Evolutionary conservation across 1,284 basidiomycete species (phyloP), one percentile per base, ranked within the genome.

Genomic region (Porodaedalea pini): DNA sequence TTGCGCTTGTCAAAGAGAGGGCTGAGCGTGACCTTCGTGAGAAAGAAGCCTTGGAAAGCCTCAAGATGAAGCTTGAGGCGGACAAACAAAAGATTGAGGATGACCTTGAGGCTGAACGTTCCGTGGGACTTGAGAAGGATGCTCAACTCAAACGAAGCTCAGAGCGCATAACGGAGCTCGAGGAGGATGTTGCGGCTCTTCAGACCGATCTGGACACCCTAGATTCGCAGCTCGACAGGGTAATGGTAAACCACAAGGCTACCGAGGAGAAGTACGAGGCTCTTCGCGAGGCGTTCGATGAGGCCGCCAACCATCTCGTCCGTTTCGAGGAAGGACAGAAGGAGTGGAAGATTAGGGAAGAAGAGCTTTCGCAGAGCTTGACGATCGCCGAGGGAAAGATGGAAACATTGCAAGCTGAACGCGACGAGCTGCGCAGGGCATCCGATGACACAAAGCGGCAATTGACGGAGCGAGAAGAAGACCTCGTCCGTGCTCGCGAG

Each of bases 21-120:
- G 92, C 91, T 0, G 91, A 94, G 68, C 82, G 89, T 25, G 94
- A 97, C 57, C 83, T 88, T 60, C 78, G 79, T 54, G 94, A 95
- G 71, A 82, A 85, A 54, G 86, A 88, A 64, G 82, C 83, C 4
- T 68, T 98, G 45, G 88, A 94, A 69, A 83, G 76, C 58, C 74
- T 95, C 37, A 88, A 89, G 71, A 86, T 90, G 78, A 74, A 82
- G 8, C 74, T 97, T 13, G 86, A 96, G 65, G 75, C 83, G 0
- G 92, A 94, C 68, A 94, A 94, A 73, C 75, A 80, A 55, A 87
- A 82, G 69, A 82, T 97, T 10, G 90, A 94, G 68, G 83, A 87
- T 31, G 84, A 88, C 34, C 80, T 99, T 15, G 86, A 88, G 53
- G 87, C 88, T 0, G 96, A 98, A 68, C 83, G 93, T 31, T 78